A percentile compares a stretch with the other conserved stretches of the same genome.
Evolutionary conservation across 2,329 filamentous ascomycete species (phyloP).

Genomic region (Talaromyces verruculosus): DNA sequence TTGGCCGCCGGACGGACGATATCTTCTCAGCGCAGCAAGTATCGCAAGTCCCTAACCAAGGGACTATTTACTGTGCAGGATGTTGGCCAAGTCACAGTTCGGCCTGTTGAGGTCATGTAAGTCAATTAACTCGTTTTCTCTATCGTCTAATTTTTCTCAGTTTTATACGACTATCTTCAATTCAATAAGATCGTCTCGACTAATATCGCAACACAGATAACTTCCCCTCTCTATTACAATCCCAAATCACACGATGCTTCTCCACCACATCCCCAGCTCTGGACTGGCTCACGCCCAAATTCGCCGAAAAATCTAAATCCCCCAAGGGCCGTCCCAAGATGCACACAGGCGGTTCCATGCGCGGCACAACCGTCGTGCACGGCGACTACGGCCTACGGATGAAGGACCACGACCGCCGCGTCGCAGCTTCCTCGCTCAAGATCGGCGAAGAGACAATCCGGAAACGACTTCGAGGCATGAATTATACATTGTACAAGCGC

Average conservation of each 20-base stretch:
- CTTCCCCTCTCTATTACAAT: conserved; percentile 27
- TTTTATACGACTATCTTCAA: not conserved
- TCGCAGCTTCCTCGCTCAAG: conserved; percentile 82
- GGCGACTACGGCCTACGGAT: conserved; percentile 94
- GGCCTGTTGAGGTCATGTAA: conserved; percentile 38
- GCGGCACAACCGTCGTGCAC: conserved; percentile 94
- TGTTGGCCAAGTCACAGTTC: conserved; percentile 38
- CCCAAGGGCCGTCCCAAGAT: conserved; percentile 84
- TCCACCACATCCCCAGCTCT: conserved; percentile 63
- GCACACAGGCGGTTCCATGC: conserved; percentile 82
- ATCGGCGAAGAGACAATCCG: conserved; percentile 94
- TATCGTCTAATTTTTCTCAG: not conserved
- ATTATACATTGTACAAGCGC: conserved; percentile 88
- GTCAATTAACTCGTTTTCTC: conserved; percentile 20
- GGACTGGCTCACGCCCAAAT: conserved; percentile 80
- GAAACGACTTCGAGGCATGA: conserved; percentile 80
- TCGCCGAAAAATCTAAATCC: conserved; percentile 81
- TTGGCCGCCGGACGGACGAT: conserved; percentile 10
- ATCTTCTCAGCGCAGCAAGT: not conserved
- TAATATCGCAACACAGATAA: conserved; percentile 26
- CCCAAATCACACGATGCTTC: conserved; percentile 62
- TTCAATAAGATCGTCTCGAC: conserved; percentile 25
- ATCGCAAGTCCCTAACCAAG: conserved; percentile 1
- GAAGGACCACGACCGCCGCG: conserved; percentile 86
- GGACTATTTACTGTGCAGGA: conserved; percentile 25